A percentile compares a stretch with the other conserved stretches of the same genome.
phyloP scores from a whole-genome alignment of 2,329 filamentous ascomycete species.

The Clonostachys byssicola region DNA sequence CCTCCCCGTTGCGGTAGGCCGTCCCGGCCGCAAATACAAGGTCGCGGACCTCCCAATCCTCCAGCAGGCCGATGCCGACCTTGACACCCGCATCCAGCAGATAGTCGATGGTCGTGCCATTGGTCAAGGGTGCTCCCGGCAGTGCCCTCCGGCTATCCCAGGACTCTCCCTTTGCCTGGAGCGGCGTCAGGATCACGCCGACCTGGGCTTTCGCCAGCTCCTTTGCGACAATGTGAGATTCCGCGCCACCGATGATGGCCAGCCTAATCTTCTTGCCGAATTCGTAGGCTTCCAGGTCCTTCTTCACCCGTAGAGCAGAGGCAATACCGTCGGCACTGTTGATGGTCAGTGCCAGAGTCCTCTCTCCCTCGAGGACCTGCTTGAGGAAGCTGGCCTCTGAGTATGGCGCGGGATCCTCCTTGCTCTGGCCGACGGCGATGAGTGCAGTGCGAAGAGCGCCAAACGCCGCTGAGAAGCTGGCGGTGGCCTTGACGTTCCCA shows the following conservation, averaged over 20 bases:
- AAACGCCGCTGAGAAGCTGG: conserved; percentile 50
- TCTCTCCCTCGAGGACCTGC: conserved; percentile 47
- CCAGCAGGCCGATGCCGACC: conserved; percentile 53
- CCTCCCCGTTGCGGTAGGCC: conserved; percentile 50
- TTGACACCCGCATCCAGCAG: conserved; percentile 55
- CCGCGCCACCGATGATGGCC: conserved; percentile 58
- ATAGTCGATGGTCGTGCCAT: conserved; percentile 56
- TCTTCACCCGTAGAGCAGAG: conserved; percentile 53
- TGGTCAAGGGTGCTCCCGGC: conserved; percentile 61
- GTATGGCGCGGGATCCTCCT: conserved; percentile 25
- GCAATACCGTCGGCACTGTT: conserved; percentile 63
- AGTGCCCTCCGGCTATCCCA: conserved; percentile 63
- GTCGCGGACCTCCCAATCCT: conserved; percentile 60
- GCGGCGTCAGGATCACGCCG: conserved; percentile 55
- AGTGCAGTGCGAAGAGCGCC: conserved; percentile 48
- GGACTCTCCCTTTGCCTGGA: conserved; percentile 45
- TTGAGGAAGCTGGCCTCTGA: conserved; percentile 46
- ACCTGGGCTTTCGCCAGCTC: conserved; percentile 53
- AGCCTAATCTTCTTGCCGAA: conserved; percentile 33
- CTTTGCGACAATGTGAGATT: conserved; percentile 54
- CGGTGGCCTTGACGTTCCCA: conserved; percentile 32
- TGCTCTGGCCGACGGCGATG: conserved; percentile 37
- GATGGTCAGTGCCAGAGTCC: conserved; percentile 52
- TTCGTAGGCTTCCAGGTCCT: conserved; percentile 38
- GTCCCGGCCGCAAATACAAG: conserved; percentile 56